Conservation (phyloP, 345 rosid species). For the Rhizophora mangle region DNA sequence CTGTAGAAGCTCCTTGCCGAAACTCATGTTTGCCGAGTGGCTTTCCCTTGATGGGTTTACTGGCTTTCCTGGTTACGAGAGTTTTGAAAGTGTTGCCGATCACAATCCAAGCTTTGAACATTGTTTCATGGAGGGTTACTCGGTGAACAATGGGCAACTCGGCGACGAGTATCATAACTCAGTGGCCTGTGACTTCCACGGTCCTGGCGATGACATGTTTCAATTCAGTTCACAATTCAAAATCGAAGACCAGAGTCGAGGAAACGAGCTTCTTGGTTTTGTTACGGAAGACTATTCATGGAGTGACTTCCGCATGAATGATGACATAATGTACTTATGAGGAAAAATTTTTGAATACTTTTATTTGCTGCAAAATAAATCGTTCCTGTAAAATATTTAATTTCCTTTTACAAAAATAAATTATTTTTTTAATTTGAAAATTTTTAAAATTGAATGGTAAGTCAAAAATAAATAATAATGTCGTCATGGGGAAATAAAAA, state of each 20-base stretch:
- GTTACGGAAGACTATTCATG: slow-evolving; percentile 34
- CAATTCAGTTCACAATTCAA: slow-evolving; percentile 38
- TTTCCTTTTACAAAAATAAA: too few species aligned
- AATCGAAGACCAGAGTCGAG: slow-evolving; percentile 42
- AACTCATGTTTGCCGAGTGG: slow-evolving; percentile 73
- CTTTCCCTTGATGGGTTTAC: slow-evolving; percentile 35
- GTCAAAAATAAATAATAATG: too few species aligned
- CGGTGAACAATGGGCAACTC: slow-evolving; percentile 24
- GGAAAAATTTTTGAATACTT: neutral
- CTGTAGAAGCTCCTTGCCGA: slow-evolving; percentile 33
- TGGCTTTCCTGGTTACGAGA: neutral
- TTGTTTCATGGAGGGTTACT: slow-evolving; percentile 13
- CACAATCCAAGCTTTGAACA: slow-evolving; percentile 30
- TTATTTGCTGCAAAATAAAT: too few species aligned
- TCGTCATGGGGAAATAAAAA: too few species aligned
- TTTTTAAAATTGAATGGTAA: too few species aligned
- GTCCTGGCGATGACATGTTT: slow-evolving; percentile 33
- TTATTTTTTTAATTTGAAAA: too few species aligned
- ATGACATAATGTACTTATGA: slow-evolving; percentile 45
- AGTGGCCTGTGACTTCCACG: slow-evolving; percentile 6
- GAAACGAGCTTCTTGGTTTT: slow-evolving; percentile 35
- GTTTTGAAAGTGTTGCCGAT: neutral
- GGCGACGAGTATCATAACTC: slow-evolving; percentile 27
- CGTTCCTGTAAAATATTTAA: too few species aligned
- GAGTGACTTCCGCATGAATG: slow-evolving; percentile 35